Evolutionary conservation across 129 eudicot species (phyloP).

Genomic region (sunflower (Helianthus annuus)): DNA sequence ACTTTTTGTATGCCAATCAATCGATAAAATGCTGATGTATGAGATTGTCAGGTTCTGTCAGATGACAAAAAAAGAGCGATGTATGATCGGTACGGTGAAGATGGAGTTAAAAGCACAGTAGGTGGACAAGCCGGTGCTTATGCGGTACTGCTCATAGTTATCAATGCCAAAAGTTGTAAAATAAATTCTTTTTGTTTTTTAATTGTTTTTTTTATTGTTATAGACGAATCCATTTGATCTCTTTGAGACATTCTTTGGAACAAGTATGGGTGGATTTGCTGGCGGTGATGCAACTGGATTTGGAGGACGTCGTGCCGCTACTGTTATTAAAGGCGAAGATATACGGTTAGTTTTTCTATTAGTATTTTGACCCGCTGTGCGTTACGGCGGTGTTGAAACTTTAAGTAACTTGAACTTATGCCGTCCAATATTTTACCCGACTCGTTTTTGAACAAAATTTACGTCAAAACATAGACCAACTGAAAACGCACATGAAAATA

Average conservation of each 20-base stretch:
- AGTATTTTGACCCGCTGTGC: no score
- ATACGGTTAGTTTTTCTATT: conserved; percentile 48
- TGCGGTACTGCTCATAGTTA: conserved; percentile 55
- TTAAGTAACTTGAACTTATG: no score
- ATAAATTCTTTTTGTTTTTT: not conserved
- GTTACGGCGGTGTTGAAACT: no score
- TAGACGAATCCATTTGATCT: conserved; percentile 98
- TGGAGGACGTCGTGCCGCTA: conserved; percentile 71
- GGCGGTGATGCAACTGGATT: conserved; percentile 79
- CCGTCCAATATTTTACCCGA: no score
- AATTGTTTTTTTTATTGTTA: not conserved
- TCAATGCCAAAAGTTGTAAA: not conserved
- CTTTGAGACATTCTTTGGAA: conserved; percentile 93
- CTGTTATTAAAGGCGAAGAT: conserved; percentile 92
- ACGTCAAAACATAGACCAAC: no score
- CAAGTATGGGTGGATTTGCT: conserved; percentile 81
- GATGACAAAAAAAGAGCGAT: conserved; percentile 95
- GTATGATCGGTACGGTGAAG: conserved; percentile 97
- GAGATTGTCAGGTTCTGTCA: conserved; percentile 93
- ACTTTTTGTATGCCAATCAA: no score
- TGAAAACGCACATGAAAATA: no score
- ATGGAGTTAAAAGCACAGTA: conserved; percentile 77
- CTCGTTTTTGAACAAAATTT: no score
- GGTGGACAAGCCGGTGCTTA: conserved; percentile 90
- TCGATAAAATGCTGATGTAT: conserved; percentile 36